These are phyloP conservation scores for Boletellus dicymbophilus DNA, from an alignment of 1,284 basidiomycete species.

Conservation along the genomic window DNA sequence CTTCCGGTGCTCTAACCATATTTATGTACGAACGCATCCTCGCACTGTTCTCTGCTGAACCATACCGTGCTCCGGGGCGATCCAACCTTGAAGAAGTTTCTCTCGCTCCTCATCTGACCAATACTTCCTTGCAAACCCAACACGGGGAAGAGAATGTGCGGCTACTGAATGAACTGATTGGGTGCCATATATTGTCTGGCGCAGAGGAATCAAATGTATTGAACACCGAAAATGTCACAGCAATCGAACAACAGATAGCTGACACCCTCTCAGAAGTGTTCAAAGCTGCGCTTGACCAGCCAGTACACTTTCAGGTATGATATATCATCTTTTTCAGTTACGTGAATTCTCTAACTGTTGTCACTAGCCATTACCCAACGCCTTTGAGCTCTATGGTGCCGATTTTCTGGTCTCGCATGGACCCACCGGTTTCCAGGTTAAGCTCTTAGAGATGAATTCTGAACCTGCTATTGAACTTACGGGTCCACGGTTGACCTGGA, in stretches of 20 bases:
- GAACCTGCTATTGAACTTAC: constrained; percentile 97
- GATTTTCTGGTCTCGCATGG: constrained; percentile 82
- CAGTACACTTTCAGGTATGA: constrained; percentile 84
- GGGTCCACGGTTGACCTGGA: constrained; percentile 79
- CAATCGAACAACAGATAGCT: constrained; percentile 64
- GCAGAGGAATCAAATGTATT: constrained; percentile 25
- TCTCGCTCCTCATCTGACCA: constrained; percentile 87
- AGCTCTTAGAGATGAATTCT: constrained; percentile 90
- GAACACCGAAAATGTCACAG: constrained; percentile 47
- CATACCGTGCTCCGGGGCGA: constrained; percentile 52
- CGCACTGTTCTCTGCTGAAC: constrained; percentile 79
- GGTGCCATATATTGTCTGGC: constrained; percentile 55
- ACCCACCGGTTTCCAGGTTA: constrained; percentile 54
- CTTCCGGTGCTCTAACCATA: constrained; percentile 77
- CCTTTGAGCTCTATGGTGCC: constrained; percentile 94
- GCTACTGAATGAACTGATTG: constrained; percentile 76
- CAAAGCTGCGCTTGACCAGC: constrained; percentile 81
- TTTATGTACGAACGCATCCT: constrained; percentile 85
- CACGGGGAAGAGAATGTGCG: constrained; percentile 69
- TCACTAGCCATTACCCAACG: constrained; percentile 80
- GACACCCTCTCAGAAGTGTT: constrained; percentile 80
- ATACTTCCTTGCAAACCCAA: constrained; percentile 89
- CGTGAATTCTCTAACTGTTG: constrained; percentile 1
- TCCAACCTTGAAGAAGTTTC: constrained; percentile 25
- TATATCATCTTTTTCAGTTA: neutral